Conservation (phyloP, 257 asterid species). For the Solanum pennellii region DNA sequence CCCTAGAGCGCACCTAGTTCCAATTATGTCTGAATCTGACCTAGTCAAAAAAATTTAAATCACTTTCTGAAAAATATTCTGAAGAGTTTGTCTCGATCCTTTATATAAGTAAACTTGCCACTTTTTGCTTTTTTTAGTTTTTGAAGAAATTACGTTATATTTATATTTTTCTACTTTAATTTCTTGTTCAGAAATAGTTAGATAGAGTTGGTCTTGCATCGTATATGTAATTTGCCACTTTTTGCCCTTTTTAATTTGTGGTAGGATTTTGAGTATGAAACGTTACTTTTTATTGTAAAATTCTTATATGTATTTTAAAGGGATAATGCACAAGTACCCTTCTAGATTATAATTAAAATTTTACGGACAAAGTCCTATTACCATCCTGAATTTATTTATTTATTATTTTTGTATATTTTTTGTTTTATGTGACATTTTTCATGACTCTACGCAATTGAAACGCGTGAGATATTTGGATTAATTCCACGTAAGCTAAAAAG, state of each 20-base stretch:
- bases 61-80: too few relatives aligned
- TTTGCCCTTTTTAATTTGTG: not conserved
- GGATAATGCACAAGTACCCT: rapidly evolving
- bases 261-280: too few relatives aligned
- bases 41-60: too few relatives aligned
- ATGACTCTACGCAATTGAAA: too few relatives aligned
- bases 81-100: not conserved
- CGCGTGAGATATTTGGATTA: too few relatives aligned
- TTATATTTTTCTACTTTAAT: not conserved
- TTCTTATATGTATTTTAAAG: too few relatives aligned
- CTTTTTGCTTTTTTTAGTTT: not conserved
- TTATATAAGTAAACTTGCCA: not conserved
- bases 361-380: rapidly evolving
- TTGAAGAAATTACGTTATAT: not conserved
- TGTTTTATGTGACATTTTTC: too few relatives aligned
- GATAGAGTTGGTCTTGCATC: not conserved
- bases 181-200: not conserved
- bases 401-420: too few relatives aligned
- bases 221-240: not conserved
- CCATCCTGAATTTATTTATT: too few relatives aligned
- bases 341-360: rapidly evolving
- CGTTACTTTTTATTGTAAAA: too few relatives aligned
- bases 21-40: rapidly evolving
- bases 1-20: too few relatives aligned
- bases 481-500: too few relatives aligned